These are phyloP conservation scores for Russula lepida DNA, from an alignment of 768 basidiomycete species.

Conservation along the genomic window DNA sequence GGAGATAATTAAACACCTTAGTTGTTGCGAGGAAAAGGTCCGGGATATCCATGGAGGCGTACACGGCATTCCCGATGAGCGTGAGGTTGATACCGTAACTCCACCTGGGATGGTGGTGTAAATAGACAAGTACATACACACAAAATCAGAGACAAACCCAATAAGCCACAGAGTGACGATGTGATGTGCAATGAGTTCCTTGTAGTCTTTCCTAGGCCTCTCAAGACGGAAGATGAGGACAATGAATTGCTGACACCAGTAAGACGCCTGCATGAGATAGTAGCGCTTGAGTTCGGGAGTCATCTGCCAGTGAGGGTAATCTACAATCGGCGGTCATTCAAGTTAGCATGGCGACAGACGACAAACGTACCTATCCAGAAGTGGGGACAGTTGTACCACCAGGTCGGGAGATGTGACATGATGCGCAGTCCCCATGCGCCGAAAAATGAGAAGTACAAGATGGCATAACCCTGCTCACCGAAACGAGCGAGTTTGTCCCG, in stretches of 20 bases:
- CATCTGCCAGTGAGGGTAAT: conserved; percentile 89
- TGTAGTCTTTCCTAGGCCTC: conserved; percentile 89
- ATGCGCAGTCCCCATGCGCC: conserved; percentile 70
- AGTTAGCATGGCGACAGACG: background rate
- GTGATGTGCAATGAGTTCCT: conserved; percentile 84
- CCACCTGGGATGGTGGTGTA: conserved; percentile 45
- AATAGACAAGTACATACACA: background rate
- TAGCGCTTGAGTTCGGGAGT: conserved; percentile 77
- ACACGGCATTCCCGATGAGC: conserved; percentile 83
- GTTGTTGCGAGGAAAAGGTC: conserved; percentile 84
- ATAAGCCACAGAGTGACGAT: conserved; percentile 92
- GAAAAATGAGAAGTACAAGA: conserved; percentile 67
- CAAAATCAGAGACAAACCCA: conserved; percentile 45
- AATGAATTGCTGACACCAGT: conserved; percentile 92
- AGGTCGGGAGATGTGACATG: conserved; percentile 74
- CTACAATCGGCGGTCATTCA: conserved; percentile 31
- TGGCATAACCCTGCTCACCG: conserved; percentile 84
- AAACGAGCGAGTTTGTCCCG: conserved; percentile 70
- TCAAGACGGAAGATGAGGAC: conserved; percentile 80
- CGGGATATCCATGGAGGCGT: conserved; percentile 94
- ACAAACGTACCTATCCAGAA: conserved; percentile 69
- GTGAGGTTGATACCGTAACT: conserved; percentile 78
- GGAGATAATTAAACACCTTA: conserved; percentile 85
- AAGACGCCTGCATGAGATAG: conserved; percentile 88
- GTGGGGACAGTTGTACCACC: conserved; percentile 74